phyloP scores from a whole-genome alignment of 148 eudicot genomes.

The Persicaria maculosa region DNA sequence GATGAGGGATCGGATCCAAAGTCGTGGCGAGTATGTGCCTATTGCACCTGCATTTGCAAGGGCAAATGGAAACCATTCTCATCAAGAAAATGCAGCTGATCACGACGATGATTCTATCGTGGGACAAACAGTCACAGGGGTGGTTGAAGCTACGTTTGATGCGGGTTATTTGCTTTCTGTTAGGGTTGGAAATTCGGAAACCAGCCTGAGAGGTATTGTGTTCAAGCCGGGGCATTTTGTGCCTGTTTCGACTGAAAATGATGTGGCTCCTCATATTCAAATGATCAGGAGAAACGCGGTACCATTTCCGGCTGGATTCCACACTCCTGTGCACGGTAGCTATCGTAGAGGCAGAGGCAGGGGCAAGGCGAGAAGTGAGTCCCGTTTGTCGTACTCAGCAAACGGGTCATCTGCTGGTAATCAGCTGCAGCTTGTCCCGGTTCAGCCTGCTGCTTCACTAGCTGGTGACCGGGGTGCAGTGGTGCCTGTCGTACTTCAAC shows the following conservation, averaged over 20 bases:
- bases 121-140: constrained; percentile 34
- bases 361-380: constrained; percentile 29
- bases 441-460: constrained; percentile 25
- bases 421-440: constrained; percentile 26
- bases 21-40: constrained; percentile 18
- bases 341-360: constrained; percentile 28
- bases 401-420: constrained; percentile 34
- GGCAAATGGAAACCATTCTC: constrained; percentile 20
- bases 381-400: constrained; percentile 20
- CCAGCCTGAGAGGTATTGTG: constrained; percentile 69
- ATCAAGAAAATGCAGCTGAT: constrained; percentile 14
- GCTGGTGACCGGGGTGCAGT: constrained; percentile 58
- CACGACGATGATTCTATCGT: constrained; percentile 19
- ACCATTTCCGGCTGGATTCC: constrained; percentile 33
- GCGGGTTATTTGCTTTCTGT: constrained; percentile 38
- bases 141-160: constrained; percentile 32
- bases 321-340: constrained; percentile 17
- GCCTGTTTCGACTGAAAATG: constrained; percentile 73
- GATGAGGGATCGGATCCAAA: constrained; percentile 17
- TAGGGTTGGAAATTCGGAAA: constrained; percentile 58
- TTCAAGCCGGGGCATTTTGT: constrained; percentile 81
- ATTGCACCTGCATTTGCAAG: constrained; percentile 31
- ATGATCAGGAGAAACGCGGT: constrained; percentile 57
- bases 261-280: constrained; percentile 66
- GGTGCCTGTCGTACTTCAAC: constrained; percentile 69